Conservation (phyloP, 1,139 yeast species). For the Debaryomyces coudertii region DNA sequence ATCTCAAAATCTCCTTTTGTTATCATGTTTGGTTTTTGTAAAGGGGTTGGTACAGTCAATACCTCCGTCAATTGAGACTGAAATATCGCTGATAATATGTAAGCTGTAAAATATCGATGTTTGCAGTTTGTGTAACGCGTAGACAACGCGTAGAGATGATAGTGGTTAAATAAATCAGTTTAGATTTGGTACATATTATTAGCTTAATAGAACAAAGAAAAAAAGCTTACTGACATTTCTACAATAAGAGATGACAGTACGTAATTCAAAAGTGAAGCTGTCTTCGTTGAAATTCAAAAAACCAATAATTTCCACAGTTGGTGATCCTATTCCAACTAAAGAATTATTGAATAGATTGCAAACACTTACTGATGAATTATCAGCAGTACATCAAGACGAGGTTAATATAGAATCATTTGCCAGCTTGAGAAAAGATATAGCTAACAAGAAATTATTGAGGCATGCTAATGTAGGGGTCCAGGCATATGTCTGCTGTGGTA, state of each 20-base stretch:
- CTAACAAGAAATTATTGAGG: constrained; percentile 58
- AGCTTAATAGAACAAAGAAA: not conserved
- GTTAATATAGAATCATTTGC: constrained; percentile 51
- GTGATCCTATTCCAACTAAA: constrained; percentile 58
- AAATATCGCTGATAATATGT: not conserved
- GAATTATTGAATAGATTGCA: constrained; percentile 51
- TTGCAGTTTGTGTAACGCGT: constrained; percentile 1
- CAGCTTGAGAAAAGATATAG: constrained; percentile 53
- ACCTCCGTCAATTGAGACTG: not conserved
- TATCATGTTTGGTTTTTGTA: not conserved
- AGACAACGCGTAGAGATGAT: not conserved
- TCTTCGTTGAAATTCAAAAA: constrained; percentile 41
- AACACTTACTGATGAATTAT: constrained; percentile 61
- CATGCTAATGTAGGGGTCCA: constrained; percentile 73
- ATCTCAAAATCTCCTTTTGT: constrained; percentile 11
- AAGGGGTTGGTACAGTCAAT: not conserved
- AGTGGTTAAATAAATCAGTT: not conserved
- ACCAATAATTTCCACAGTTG: constrained; percentile 56
- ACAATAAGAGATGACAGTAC: constrained; percentile 4
- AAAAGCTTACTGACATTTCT: not conserved
- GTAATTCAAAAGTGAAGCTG: not conserved
- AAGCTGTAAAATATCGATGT: not conserved
- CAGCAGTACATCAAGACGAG: constrained; percentile 62
- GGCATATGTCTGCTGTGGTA: constrained; percentile 70
- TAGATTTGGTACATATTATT: not conserved